Conservation (phyloP, 768 basidiomycete genomes). For the Boletus sp. region DNA sequence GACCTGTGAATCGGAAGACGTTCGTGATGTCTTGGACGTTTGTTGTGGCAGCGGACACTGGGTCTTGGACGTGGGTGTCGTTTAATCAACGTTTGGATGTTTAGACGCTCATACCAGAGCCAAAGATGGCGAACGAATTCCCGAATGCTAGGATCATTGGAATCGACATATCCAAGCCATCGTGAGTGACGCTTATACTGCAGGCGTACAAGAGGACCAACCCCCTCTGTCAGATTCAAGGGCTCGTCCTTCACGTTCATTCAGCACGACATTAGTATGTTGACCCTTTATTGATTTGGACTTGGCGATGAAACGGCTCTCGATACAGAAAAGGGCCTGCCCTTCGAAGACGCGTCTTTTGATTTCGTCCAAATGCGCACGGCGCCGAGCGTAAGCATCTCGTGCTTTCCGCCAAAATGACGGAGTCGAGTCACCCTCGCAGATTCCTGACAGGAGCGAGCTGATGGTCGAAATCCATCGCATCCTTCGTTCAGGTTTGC, state of each 20-base stretch:
- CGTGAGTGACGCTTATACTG: background rate
- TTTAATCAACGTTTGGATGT: background rate
- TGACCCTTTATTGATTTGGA: background rate
- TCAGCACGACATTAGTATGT: constrained; percentile 3
- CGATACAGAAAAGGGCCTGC: background rate
- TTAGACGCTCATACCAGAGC: background rate
- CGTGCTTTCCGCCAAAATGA: background rate
- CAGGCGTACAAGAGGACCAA: background rate
- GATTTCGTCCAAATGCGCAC: constrained; percentile 10
- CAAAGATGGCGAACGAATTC: constrained; percentile 2
- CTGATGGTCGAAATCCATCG: constrained; percentile 4
- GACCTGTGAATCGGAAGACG: background rate
- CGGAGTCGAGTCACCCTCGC: background rate
- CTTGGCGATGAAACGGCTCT: background rate
- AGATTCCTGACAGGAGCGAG: constrained; percentile 1
- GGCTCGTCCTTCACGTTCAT: background rate
- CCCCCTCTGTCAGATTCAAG: background rate
- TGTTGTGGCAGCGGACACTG: constrained; percentile 8
- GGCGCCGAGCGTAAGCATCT: constrained; percentile 3
- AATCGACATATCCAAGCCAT: constrained; percentile 2
- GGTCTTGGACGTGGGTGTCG: constrained; percentile 1
- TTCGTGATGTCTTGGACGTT: constrained; percentile 1
- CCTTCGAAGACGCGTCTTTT: constrained; percentile 9
- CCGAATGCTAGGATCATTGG: background rate
- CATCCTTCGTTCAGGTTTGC: constrained; percentile 1